Conservation (phyloP, 2,329 filamentous ascomycete genomes). For the Fusarium staphyleae region DNA sequence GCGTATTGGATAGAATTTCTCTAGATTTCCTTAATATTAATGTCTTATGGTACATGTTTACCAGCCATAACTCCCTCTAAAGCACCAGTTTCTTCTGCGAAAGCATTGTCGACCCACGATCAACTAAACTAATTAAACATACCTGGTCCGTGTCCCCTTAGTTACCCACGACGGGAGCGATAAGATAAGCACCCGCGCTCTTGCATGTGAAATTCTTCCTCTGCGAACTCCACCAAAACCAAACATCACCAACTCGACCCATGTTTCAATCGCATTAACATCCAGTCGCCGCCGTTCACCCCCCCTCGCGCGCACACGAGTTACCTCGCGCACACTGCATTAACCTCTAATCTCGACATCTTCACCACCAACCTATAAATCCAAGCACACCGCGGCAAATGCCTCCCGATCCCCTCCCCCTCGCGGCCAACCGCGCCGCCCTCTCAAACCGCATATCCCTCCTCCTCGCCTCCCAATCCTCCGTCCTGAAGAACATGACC, state of each 20-base stretch:
- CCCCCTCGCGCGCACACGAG: no score
- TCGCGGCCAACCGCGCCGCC: slow-evolving; percentile 49
- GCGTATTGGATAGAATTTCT: slow-evolving; percentile 12
- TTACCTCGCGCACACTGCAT: no score
- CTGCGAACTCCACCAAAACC: slow-evolving; percentile 21
- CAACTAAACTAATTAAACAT: no score
- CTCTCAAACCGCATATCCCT: slow-evolving; percentile 54
- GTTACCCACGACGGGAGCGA: slow-evolving; percentile 11
- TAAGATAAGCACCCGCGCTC: slow-evolving; percentile 34
- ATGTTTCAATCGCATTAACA: background rate
- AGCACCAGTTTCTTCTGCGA: background rate
- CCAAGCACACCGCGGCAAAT: slow-evolving; percentile 21
- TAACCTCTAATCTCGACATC: background rate
- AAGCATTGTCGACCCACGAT: background rate
- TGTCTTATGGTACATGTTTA: slow-evolving; percentile 19
- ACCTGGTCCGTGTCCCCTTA: background rate
- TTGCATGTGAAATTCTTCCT: slow-evolving; percentile 40
- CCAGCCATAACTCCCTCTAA: background rate
- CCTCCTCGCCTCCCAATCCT: slow-evolving; percentile 46
- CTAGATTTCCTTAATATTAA: slow-evolving; percentile 37
- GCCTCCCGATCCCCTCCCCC: slow-evolving; percentile 44
- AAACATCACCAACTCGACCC: slow-evolving; percentile 16
- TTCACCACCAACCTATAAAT: background rate
- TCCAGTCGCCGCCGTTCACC: background rate
- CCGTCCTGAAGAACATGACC: slow-evolving; percentile 45